Percentiles rank a stretch among this genome's conserved stretches.
Conservation (phyloP, 2,329 filamentous ascomycete genomes). For the Claviceps arundinis region DNA sequence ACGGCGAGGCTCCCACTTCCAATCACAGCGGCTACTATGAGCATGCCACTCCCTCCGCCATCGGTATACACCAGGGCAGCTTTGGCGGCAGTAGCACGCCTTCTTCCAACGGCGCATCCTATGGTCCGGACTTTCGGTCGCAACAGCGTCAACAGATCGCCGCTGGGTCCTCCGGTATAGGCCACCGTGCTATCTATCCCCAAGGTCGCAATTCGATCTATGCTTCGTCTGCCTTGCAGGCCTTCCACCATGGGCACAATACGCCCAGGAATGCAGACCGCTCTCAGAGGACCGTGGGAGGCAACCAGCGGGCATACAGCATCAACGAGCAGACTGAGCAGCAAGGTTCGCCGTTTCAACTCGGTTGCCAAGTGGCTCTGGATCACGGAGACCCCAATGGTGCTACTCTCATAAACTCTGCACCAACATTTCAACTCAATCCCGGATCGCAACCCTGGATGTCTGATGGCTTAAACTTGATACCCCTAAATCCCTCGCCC, state of each 20-base stretch:
- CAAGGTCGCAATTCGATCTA: slow-evolving; percentile 41
- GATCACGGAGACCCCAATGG: slow-evolving; percentile 15
- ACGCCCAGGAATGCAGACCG: slow-evolving; percentile 32
- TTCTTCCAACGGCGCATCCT: slow-evolving; percentile 15
- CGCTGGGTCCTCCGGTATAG: slow-evolving; percentile 27
- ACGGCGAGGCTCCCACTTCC: slow-evolving; percentile 33
- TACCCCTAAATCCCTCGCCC: slow-evolving; percentile 17
- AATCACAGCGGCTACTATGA: slow-evolving; percentile 33
- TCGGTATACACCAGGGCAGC: slow-evolving; percentile 23
- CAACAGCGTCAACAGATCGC: slow-evolving; percentile 18
- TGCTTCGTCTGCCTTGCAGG: slow-evolving; percentile 23
- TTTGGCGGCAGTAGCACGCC: slow-evolving; percentile 12
- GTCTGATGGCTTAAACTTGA: slow-evolving; percentile 15
- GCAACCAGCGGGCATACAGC: slow-evolving; percentile 24
- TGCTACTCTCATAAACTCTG: slow-evolving; percentile 16
- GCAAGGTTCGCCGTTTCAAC: slow-evolving; percentile 23
- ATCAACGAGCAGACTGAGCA: slow-evolving; percentile 25
- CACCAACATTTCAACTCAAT: slow-evolving; percentile 31
- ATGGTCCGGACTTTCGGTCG: slow-evolving; percentile 13
- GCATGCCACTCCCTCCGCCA: slow-evolving; percentile 30
- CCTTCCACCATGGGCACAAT: slow-evolving; percentile 22
- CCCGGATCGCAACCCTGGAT: slow-evolving; percentile 34
- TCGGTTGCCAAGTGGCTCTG: slow-evolving; percentile 21
- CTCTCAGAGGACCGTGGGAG: slow-evolving; percentile 28
- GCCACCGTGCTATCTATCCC: slow-evolving; percentile 15